These are phyloP conservation scores for Maudiozyma pseudohumilis DNA, from an alignment of 805 yeast genomes.

Conservation along the genomic window DNA sequence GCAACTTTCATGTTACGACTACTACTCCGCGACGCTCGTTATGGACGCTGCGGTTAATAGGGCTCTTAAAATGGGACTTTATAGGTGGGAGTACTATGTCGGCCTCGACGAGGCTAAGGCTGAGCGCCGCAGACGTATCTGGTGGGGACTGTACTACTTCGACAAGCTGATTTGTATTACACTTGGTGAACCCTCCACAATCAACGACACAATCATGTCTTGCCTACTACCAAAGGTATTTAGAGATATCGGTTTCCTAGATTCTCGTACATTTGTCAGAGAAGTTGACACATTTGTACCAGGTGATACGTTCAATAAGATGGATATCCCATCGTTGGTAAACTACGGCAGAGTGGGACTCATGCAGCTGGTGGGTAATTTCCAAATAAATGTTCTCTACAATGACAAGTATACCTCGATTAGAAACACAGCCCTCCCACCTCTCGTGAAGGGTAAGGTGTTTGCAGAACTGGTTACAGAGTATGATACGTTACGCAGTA, in stretches of 20 bases:
- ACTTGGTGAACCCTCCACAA: conserved; percentile 16
- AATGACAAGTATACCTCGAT: conserved; percentile 23
- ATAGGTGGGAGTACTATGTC: conserved; percentile 29
- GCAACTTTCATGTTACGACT: conserved; percentile 21
- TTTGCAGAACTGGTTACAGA: conserved; percentile 14
- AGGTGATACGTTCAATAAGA: conserved; percentile 5
- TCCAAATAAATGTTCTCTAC: conserved; percentile 16
- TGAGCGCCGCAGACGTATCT: conserved; percentile 20
- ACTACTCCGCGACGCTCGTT: conserved; percentile 16
- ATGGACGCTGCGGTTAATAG: conserved; percentile 16
- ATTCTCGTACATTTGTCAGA: conserved; percentile 13
- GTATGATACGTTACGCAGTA: conserved; percentile 7
- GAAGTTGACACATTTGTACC: no score
- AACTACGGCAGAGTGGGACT: conserved; percentile 18
- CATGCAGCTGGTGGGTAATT: conserved; percentile 13
- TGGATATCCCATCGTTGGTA: conserved; percentile 8
- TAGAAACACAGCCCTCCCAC: conserved; percentile 18
- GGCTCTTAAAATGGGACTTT: conserved; percentile 21
- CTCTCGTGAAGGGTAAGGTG: conserved; percentile 10
- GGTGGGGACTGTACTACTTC: conserved; percentile 25
- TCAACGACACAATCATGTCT: conserved; percentile 16
- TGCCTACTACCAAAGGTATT: conserved; percentile 21
- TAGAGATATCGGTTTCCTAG: conserved; percentile 19
- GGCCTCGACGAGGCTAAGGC: conserved; percentile 25
- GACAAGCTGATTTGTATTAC: conserved; percentile 14